These are phyloP conservation scores for Pseudonitzschia delicatissima DNA, from an alignment of 108 stramenopile species.

Conservation along the genomic window DNA sequence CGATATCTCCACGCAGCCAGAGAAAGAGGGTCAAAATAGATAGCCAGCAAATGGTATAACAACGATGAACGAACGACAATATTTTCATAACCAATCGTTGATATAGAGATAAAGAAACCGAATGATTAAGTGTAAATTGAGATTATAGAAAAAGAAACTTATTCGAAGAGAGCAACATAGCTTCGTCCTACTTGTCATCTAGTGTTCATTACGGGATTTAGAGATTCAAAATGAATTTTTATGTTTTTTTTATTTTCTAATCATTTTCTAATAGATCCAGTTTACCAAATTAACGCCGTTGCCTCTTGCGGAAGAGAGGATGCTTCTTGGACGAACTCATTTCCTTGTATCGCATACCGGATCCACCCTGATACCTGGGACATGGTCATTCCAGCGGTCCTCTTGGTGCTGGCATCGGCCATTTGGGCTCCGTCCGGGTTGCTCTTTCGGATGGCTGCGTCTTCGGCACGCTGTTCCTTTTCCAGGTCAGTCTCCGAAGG, in stretches of 20 bases:
- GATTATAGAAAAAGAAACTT: no score
- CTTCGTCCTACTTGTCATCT: no score
- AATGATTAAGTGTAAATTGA: no score
- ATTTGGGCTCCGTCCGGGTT: constrained; percentile 81
- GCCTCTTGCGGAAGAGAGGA: constrained; percentile 80
- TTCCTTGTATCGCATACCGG: constrained; percentile 72
- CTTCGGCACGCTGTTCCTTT: constrained; percentile 82
- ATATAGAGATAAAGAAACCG: no score
- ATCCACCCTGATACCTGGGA: constrained; percentile 74
- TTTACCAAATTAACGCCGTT: constrained; percentile 18
- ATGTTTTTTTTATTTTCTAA: not conserved
- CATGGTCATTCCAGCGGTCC: constrained; percentile 71
- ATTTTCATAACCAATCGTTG: no score
- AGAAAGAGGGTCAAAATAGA: no score
- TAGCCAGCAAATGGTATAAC: no score
- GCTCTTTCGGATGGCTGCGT: constrained; percentile 87
- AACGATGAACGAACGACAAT: no score
- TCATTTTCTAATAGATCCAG: no score
- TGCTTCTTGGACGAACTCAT: constrained; percentile 60
- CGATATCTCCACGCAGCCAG: no score
- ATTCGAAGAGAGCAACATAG: no score
- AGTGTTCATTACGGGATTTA: no score
- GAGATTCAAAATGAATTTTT: not conserved
- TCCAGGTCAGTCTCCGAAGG: constrained; percentile 75
- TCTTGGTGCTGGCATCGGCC: constrained; percentile 73